Percentiles rank a stretch among this genome's conserved stretches.
phyloP scores from a whole-genome alignment of 768 basidiomycete genomes.

The Lepiota subincarnata region DNA sequence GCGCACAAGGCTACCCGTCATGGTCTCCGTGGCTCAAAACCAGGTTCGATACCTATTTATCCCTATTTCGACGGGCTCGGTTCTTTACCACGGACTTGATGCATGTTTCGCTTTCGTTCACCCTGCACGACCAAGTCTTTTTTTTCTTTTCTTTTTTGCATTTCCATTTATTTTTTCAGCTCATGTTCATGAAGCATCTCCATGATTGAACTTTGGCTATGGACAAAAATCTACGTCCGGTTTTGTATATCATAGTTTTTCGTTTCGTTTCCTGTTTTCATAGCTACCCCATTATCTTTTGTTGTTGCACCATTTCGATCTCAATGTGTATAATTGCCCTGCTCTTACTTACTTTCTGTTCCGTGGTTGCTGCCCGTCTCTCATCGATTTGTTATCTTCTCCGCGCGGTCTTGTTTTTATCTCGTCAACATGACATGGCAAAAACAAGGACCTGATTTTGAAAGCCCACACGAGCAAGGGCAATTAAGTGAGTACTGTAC shows the following conservation, averaged over 20 bases:
- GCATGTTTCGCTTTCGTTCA: not conserved
- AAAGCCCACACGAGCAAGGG: not conserved
- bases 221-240: constrained; percentile 8
- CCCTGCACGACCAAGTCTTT: constrained; percentile 6
- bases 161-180: constrained; percentile 12
- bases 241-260: constrained; percentile 7
- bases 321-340: not conserved
- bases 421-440: not conserved
- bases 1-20: not conserved
- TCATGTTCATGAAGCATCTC: constrained; percentile 4
- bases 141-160: constrained; percentile 8
- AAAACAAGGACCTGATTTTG: not conserved
- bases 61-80: constrained; percentile 1
- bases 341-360: not conserved
- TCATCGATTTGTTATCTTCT: not conserved
- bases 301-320: not conserved
- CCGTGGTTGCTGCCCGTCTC: not conserved
- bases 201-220: constrained; percentile 5
- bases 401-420: not conserved
- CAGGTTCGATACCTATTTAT: constrained; percentile 4
- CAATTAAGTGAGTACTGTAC: not conserved
- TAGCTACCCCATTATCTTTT: not conserved
- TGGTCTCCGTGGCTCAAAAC: not conserved
- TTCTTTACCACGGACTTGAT: not conserved
- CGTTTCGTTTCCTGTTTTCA: constrained; percentile 3